Evolutionary conservation across 495 filamentous ascomycete species (phyloP), one percentile per base, ranked within the genome.

Genomic region (Cudoniella acicularis): DNA sequence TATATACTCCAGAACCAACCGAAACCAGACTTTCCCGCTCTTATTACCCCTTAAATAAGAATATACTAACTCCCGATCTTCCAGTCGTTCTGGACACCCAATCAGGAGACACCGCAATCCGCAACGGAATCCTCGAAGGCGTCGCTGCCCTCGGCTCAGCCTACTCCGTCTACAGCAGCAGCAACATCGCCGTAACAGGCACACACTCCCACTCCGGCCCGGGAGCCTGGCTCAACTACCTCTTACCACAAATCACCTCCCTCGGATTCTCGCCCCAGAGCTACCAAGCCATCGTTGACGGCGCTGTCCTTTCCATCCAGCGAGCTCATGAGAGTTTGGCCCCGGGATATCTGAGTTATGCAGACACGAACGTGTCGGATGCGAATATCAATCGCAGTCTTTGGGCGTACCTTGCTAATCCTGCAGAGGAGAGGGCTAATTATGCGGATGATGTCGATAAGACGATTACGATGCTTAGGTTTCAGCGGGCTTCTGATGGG

Each of bases 211-310:
- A 98, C 70, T 89, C 91, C 27, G 93, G 91, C 0, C 92, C 93
- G 17, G 94, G 91, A 0, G 94, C 89, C 27, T 98, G 91, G 92
- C 83, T 94, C 66, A 98, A 98, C 65, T 98, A 98, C 69, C 81
- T 98, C 16, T 79, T 98, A 10, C 93, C 93, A 3, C 94, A 97
- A 68, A 84, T 98, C 60, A 96, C 94, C 0, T 91, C 87, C 57
- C 75, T 84, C 46, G 94, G 94, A 0, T 97, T 96, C 58, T 80
- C 91, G 70, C 83, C 82, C 69, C 90, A 95, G 69, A 90, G 87
- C 62, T 97, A 96, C 64, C 84, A 90, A 64, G 92, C 94, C 21
- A 88, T 96, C 60, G 91, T 98, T 1, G 86, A 96, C 57, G 93
- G 94, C 1, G 83, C 89, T 9, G 72, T 96, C 43, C 66, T 88